A percentile compares a stretch with the other conserved stretches of the same genome.
phyloP scores from a whole-genome alignment of 768 basidiomycete genomes.

The Pulveroboletus ravenelii region DNA sequence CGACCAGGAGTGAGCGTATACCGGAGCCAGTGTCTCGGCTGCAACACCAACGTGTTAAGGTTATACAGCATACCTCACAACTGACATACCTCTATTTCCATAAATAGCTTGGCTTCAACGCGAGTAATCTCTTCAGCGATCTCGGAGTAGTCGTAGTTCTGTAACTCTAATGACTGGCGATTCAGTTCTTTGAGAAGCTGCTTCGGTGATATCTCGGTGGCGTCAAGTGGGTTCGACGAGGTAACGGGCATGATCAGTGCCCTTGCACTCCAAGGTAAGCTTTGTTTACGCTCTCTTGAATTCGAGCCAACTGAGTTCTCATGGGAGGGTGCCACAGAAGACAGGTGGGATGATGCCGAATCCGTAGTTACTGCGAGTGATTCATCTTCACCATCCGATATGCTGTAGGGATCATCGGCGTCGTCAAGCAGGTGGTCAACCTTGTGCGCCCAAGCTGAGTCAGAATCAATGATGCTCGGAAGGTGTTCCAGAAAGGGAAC shows the following conservation, averaged over 20 bases:
- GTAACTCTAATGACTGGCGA: constrained; percentile 53
- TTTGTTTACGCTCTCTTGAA: constrained; percentile 62
- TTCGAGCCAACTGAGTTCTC: constrained; percentile 24
- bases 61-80: neutral
- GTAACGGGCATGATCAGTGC: constrained; percentile 37
- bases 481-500: constrained; percentile 74
- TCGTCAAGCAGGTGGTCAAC: constrained; percentile 53
- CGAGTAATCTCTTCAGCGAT: constrained; percentile 87
- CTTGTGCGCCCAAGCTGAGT: constrained; percentile 72
- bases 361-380: constrained; percentile 28
- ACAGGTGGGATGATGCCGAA: constrained; percentile 25
- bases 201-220: constrained; percentile 43
- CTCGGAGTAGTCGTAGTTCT: constrained; percentile 52
- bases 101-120: constrained; percentile 62
- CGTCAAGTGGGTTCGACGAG: constrained; percentile 28
- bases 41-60: constrained; percentile 5
- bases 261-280: constrained; percentile 52
- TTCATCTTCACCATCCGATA: constrained; percentile 52
- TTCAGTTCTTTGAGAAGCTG: constrained; percentile 61
- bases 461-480: constrained; percentile 58
- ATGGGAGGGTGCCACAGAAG: constrained; percentile 18
- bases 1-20: constrained; percentile 69
- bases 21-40: constrained; percentile 87
- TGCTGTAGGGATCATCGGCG: constrained; percentile 56
- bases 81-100: constrained; percentile 64